Evolutionary conservation across 2,329 filamentous ascomycete genomes (phyloP), one percentile per base, ranked within the genome.

Genomic region (Colletotrichum limetticola): DNA sequence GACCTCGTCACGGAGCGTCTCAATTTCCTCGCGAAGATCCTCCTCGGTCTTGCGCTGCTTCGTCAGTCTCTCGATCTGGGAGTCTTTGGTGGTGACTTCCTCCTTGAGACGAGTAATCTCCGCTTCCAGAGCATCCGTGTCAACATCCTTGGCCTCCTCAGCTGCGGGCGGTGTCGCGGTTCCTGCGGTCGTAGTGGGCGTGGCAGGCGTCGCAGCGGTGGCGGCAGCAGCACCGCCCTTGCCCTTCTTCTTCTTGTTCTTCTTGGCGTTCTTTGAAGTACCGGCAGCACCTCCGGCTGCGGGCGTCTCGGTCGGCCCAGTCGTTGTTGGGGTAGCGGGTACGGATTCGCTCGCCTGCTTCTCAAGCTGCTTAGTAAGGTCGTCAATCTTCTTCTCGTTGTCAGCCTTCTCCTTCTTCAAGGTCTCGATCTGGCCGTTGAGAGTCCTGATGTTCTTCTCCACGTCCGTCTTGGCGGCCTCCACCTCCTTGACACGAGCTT

Each of bases 21-120:
- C 95, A 71, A 98, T 93, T 82, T 98, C 95, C 78, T 98, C 95
- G 30, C 90, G 88, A 56, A 97, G 85, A 24, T 92, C 92, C 66
- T 96, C 94, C 69, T 97, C 94, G 19, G 92, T 93, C 78, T 91
- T 91, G 59, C 94, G 86, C 80, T 93, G 92, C 68, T 90, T 89
- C 30, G 90, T 89, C 5, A 98, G 85, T 16, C 88, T 88, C 66
- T 94, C 91, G 65, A 98, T 95, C 52, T 91, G 91, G 1, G 87
- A 86, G 75, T 95, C 92, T 78, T 95, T 95, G 52, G 90, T 85
- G n/a, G 82, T 80, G 67, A 92, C 80, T 75, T 91, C 84, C 49
- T 86, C 84, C 76, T 86, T 87, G 22, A 91, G 83, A 35, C 84
- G 85, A 1, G 81, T 76, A 26, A 91, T 84, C 76, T 90, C 87